These are phyloP conservation scores for Fomitiporia mediterranea DNA, from an alignment of 1,284 basidiomycete species.

Conservation along the genomic window DNA sequence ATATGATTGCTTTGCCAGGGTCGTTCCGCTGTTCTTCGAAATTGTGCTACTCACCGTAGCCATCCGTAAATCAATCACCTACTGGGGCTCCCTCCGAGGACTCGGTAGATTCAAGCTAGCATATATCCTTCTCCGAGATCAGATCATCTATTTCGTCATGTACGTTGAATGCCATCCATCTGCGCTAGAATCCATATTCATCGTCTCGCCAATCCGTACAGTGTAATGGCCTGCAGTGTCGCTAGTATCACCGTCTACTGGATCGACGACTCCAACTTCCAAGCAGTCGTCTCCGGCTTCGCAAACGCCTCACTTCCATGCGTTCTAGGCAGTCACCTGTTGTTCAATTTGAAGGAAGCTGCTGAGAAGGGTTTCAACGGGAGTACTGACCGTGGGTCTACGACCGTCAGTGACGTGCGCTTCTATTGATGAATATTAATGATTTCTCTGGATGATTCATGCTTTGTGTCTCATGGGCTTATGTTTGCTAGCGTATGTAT, in stretches of 20 bases:
- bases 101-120: not conserved
- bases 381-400: not conserved
- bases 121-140: constrained; percentile 5
- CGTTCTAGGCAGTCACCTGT: constrained; percentile 11
- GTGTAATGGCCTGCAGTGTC: constrained; percentile 12
- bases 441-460: no score
- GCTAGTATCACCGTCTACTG: constrained; percentile 9
- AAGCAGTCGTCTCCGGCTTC: constrained; percentile 5
- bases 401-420: constrained; percentile 3
- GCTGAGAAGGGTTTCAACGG: not conserved
- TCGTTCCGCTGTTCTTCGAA: constrained; percentile 7
- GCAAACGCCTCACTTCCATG: constrained; percentile 5
- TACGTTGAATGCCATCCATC: not conserved
- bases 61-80: constrained; percentile 1
- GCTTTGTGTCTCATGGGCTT: no score
- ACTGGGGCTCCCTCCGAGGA: not conserved
- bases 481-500: no score
- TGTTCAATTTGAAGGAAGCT: constrained; percentile 13
- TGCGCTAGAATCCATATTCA: not conserved
- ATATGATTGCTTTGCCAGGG: not conserved
- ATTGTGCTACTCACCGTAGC: constrained; percentile 1
- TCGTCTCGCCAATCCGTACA: not conserved
- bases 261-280: constrained; percentile 2
- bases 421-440: not conserved
- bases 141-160: constrained; percentile 15